A percentile compares a stretch with the other conserved stretches of the same genome.
These are phyloP conservation scores for Trichocladium uniseriatum DNA, from an alignment of 495 filamentous ascomycete species.

Conservation along the genomic window DNA sequence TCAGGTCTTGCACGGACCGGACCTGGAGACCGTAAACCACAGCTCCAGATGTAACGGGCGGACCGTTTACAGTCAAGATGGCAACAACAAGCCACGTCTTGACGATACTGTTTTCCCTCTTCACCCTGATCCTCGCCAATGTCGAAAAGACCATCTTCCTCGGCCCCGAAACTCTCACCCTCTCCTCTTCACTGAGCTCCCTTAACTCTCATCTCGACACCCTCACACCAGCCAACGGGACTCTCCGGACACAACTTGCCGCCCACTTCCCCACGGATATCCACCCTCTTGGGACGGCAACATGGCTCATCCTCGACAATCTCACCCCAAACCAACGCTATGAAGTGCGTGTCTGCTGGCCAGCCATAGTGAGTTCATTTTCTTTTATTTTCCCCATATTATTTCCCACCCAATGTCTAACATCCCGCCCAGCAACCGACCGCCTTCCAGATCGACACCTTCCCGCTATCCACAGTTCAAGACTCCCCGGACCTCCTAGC, in stretches of 20 bases:
- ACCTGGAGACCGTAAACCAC: too few species aligned
- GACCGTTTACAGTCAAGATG: neutral
- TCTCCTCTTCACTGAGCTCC: conserved; percentile 43
- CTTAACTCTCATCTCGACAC: conserved; percentile 53
- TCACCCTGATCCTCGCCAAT: conserved; percentile 45
- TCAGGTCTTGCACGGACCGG: neutral
- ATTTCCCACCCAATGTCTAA: neutral
- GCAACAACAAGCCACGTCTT: neutral
- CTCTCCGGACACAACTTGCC: conserved; percentile 51
- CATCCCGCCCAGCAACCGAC: conserved; percentile 69
- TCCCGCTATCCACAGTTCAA: conserved; percentile 49
- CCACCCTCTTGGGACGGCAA: conserved; percentile 49
- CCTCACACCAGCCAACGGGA: conserved; percentile 41
- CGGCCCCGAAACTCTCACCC: conserved; percentile 45
- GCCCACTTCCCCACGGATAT: conserved; percentile 54
- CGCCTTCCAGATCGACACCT: conserved; percentile 57
- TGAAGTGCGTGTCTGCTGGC: conserved; percentile 90
- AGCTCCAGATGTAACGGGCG: too few species aligned
- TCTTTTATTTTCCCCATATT: neutral
- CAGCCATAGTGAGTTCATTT: conserved; percentile 65
- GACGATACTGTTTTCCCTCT: conserved; percentile 1
- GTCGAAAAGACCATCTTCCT: conserved; percentile 88
- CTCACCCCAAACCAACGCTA: conserved; percentile 67
- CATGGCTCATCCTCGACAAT: conserved; percentile 79
- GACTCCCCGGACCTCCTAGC: conserved; percentile 51